phyloP scores from a whole-genome alignment of 495 filamentous ascomycete genomes.

The Talaromyces ruber region DNA sequence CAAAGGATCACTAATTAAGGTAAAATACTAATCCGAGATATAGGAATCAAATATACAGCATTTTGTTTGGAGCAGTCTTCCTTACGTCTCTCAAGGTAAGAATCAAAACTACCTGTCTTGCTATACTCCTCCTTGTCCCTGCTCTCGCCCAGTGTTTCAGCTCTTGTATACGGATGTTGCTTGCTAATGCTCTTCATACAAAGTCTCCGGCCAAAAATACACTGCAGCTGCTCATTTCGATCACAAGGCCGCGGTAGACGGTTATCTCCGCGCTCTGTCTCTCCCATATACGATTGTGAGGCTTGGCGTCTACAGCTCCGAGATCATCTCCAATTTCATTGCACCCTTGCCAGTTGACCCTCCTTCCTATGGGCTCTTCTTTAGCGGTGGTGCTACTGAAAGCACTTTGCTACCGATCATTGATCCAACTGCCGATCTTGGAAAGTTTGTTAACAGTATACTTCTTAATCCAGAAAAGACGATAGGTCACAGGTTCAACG shows the following conservation, averaged over 20 bases:
- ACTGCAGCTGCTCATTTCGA: background rate
- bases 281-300: background rate
- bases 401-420: background rate
- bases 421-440: background rate
- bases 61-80: slow-evolving; percentile 4
- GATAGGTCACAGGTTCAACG: background rate
- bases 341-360: background rate
- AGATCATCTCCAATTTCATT: background rate
- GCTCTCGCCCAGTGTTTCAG: background rate
- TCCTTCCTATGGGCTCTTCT: background rate
- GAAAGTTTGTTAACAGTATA: background rate
- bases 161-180: background rate
- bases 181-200: background rate
- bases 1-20: background rate
- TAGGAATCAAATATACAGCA: slow-evolving; percentile 1
- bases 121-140: background rate
- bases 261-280: background rate
- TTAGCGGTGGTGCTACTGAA: background rate
- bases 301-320: background rate
- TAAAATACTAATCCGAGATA: background rate
- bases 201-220: background rate
- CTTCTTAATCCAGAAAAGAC: background rate
- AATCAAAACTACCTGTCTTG: background rate
- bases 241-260: background rate
- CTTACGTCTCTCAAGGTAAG: background rate